Evolutionary conservation across 1,284 basidiomycete species (phyloP).

Genomic region (Marasmius tenuissimus): DNA sequence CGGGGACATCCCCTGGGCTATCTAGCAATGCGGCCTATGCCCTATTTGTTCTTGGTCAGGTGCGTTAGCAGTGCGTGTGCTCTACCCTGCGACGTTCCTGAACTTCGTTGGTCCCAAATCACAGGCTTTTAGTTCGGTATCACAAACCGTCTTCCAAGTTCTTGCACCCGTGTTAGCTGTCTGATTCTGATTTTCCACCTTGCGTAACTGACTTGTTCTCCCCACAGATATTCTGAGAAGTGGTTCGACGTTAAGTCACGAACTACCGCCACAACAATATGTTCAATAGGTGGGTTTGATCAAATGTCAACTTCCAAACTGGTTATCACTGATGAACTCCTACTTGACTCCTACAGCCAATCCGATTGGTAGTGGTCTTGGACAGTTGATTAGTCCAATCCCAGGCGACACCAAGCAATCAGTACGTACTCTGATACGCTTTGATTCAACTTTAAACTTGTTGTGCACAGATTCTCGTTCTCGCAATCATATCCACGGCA

Average conservation of each 20-base stretch:
- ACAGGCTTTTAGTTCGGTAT: constrained; percentile 54
- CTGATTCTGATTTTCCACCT: neutral
- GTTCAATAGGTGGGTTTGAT: constrained; percentile 57
- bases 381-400: constrained; percentile 70
- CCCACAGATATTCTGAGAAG: constrained; percentile 60
- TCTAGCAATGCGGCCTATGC: constrained; percentile 51
- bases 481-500: constrained; percentile 70
- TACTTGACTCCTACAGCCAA: constrained; percentile 44
- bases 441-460: neutral
- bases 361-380: constrained; percentile 66
- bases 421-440: constrained; percentile 35
- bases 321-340: neutral
- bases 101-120: neutral
- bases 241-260: constrained; percentile 77
- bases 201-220: neutral
- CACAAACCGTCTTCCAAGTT: constrained; percentile 71
- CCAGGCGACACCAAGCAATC: constrained; percentile 54
- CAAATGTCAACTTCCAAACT: too few relatives aligned
- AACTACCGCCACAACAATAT: constrained; percentile 78
- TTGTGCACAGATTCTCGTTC: constrained; percentile 55
- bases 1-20: constrained; percentile 59
- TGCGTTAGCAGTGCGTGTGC: constrained; percentile 25
- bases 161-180: constrained; percentile 42
- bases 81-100: neutral
- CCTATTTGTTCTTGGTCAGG: constrained; percentile 71